Percentiles rank a stretch among this genome's conserved stretches.
Conservation (phyloP, 2,329 filamentous ascomycete genomes). For the Aspergillus phoenicis region DNA sequence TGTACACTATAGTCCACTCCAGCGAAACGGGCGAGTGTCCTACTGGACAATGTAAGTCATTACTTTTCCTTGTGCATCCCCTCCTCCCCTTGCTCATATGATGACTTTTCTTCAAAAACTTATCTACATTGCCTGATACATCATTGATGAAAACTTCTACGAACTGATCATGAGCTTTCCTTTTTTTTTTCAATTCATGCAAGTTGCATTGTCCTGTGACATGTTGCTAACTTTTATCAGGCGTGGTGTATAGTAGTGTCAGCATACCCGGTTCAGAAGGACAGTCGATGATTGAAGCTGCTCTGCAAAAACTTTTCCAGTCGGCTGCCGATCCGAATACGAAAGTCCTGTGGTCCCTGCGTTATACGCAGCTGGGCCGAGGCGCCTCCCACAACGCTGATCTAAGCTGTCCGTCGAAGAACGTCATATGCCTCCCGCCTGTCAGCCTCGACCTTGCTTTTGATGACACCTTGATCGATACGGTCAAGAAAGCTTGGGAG, state of each 20-base stretch:
- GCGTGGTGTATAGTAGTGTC: slow-evolving; percentile 60
- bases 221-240: slow-evolving; percentile 49
- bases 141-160: slow-evolving; percentile 78
- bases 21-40: slow-evolving; percentile 94
- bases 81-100: slow-evolving; percentile 58
- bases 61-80: slow-evolving; percentile 16
- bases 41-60: slow-evolving; percentile 78
- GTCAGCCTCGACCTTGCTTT: slow-evolving; percentile 69
- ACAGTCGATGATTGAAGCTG: slow-evolving; percentile 44
- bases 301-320: slow-evolving; percentile 46
- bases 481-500: slow-evolving; percentile 72
- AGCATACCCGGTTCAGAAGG: slow-evolving; percentile 39
- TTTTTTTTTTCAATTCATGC: slow-evolving; percentile 10
- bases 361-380: slow-evolving; percentile 53
- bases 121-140: slow-evolving; percentile 99
- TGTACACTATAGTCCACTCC: slow-evolving; percentile 73
- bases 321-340: slow-evolving; percentile 35
- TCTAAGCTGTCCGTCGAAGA: slow-evolving; percentile 36
- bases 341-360: slow-evolving; percentile 54
- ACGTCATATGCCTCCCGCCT: slow-evolving; percentile 60
- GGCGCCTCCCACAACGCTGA: slow-evolving; percentile 18
- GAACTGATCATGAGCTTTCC: slow-evolving; percentile 69
- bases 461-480: slow-evolving; percentile 68
- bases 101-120: slow-evolving; percentile 77
- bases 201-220: slow-evolving; percentile 24